Conservation (phyloP, 2,329 filamentous ascomycete genomes). For the Zymoseptoria ardabiliae region DNA sequence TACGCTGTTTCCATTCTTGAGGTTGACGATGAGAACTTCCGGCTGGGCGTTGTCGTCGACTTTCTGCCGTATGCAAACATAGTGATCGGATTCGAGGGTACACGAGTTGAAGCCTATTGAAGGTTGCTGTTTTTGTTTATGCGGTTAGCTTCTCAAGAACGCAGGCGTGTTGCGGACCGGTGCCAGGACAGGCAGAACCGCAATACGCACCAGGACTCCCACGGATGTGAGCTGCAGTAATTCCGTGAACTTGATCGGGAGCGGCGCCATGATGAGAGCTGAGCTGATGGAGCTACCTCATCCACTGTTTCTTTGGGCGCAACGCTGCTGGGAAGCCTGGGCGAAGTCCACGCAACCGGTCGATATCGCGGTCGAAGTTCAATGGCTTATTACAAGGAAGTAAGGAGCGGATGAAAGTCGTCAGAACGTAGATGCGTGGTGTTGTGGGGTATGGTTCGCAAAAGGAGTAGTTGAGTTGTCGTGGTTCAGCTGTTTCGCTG, state of each 20-base stretch:
- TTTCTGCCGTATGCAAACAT: conserved; percentile 93
- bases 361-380: conserved; percentile 11
- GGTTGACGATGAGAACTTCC: conserved; percentile 94
- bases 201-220: conserved; percentile 41
- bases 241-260: conserved; percentile 92
- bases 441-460: background rate
- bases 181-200: background rate
- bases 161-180: background rate
- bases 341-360: conserved; percentile 2
- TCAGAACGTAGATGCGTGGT: conserved; percentile 22
- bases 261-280: conserved; percentile 50
- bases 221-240: conserved; percentile 58
- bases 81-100: conserved; percentile 96
- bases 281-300: conserved; percentile 17
- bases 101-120: conserved; percentile 84
- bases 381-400: conserved; percentile 9
- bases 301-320: conserved; percentile 19
- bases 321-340: conserved; percentile 14
- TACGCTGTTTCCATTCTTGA: conserved; percentile 96
- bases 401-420: conserved; percentile 29
- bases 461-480: conserved; percentile 24
- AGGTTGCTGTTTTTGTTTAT: conserved; percentile 42
- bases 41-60: conserved; percentile 74
- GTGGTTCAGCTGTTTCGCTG: background rate
- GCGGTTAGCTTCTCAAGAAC: conserved; percentile 13